Conservation (phyloP, 2,329 filamentous ascomycete species). For the Monilinia fructigena region DNA sequence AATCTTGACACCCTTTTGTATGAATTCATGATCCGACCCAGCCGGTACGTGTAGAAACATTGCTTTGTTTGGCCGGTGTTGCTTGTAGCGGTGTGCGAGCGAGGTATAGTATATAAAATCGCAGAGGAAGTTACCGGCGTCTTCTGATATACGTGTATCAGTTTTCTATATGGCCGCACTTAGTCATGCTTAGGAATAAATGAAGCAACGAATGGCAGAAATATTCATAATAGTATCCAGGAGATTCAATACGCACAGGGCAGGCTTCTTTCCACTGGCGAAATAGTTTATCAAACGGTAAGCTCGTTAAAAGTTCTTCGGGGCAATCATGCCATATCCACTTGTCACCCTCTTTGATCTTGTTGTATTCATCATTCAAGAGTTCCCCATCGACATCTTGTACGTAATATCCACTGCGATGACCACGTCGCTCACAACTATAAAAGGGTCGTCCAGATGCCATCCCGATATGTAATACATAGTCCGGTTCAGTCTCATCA, state of each 20-base stretch:
- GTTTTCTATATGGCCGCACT: background rate
- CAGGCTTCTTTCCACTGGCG: constrained; percentile 53
- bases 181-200: background rate
- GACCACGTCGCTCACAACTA: constrained; percentile 66
- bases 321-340: constrained; percentile 58
- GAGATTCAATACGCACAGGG: constrained; percentile 44
- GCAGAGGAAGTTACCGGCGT: constrained; percentile 72
- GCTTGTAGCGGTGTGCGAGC: constrained; percentile 55
- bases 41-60: constrained; percentile 73
- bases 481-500: constrained; percentile 51
- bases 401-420: constrained; percentile 69
- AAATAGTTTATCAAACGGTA: constrained; percentile 59
- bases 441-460: constrained; percentile 65
- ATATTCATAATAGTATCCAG: constrained; percentile 9
- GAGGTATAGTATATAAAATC: constrained; percentile 74
- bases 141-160: constrained; percentile 60
- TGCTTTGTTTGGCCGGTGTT: constrained; percentile 50
- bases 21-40: constrained; percentile 49
- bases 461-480: constrained; percentile 78
- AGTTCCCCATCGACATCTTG: constrained; percentile 67
- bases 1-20: constrained; percentile 53
- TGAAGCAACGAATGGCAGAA: constrained; percentile 37
- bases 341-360: constrained; percentile 42
- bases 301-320: constrained; percentile 54
- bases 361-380: constrained; percentile 48